Conservation (phyloP, 2,329 filamentous ascomycete species). For the Dendryphion nanum region DNA sequence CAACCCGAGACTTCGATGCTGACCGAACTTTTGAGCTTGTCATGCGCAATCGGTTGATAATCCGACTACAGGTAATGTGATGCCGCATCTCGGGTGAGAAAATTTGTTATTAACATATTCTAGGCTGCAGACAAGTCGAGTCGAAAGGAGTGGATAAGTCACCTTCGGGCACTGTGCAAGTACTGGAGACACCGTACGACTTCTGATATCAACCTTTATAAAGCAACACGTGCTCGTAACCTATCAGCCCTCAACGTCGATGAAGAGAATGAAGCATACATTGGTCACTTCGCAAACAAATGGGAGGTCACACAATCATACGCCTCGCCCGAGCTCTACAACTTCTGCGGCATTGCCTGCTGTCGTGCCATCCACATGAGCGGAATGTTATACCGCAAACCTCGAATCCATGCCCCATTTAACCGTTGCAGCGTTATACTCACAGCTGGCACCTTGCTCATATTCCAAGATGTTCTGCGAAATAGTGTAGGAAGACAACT, state of each 20-base stretch:
- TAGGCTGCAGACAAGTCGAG: conserved; percentile 55
- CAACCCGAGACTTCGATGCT: conserved; percentile 53
- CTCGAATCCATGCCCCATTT: conserved; percentile 61
- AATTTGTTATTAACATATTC: conserved; percentile 6
- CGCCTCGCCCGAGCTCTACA: conserved; percentile 64
- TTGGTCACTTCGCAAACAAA: conserved; percentile 66
- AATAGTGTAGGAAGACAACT: conserved; percentile 55
- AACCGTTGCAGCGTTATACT: conserved; percentile 61
- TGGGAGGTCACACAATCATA: conserved; percentile 66
- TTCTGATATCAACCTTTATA: conserved; percentile 58
- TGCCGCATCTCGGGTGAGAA: not conserved
- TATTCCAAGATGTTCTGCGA: conserved; percentile 62
- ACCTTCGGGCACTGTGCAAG: conserved; percentile 55
- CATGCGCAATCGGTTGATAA: conserved; percentile 60
- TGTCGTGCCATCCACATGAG: conserved; percentile 63
- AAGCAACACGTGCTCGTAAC: conserved; percentile 57
- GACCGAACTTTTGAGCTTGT: conserved; percentile 61
- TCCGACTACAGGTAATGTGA: conserved; percentile 55
- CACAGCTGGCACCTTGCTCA: conserved; percentile 58
- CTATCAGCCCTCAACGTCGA: conserved; percentile 61
- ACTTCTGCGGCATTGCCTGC: conserved; percentile 63
- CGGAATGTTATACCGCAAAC: conserved; percentile 63
- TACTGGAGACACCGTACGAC: conserved; percentile 62
- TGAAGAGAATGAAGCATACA: conserved; percentile 62
- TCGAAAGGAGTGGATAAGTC: conserved; percentile 61